phyloP scores from a whole-genome alignment of 805 yeast species.

The Candida dajiaensis region DNA sequence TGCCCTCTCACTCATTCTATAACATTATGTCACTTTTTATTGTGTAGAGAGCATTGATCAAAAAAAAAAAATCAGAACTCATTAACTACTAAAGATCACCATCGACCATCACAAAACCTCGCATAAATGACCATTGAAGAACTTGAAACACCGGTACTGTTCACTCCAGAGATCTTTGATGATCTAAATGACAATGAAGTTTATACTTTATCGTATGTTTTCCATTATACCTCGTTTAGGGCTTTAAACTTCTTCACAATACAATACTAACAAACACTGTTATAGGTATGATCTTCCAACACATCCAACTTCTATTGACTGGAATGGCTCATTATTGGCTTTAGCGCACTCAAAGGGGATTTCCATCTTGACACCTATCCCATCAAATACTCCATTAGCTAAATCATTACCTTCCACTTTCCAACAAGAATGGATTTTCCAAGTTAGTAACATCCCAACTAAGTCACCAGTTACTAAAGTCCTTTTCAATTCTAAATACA shows the following conservation, averaged over 20 bases:
- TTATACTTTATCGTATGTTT: constrained; percentile 10
- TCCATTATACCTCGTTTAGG: no score
- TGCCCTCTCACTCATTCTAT: no score
- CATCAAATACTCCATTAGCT: constrained; percentile 16
- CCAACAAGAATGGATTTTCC: constrained; percentile 24
- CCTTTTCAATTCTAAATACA: constrained; percentile 18
- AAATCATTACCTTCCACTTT: constrained; percentile 17
- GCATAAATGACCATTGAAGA: background rate
- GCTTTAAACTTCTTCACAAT: background rate
- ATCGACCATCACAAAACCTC: background rate
- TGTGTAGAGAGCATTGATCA: no score
- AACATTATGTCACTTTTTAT: no score
- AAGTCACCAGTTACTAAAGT: constrained; percentile 11
- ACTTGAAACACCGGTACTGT: constrained; percentile 14
- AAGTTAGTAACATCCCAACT: constrained; percentile 8
- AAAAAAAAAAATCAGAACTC: background rate
- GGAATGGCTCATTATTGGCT: constrained; percentile 21
- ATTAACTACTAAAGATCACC: background rate
- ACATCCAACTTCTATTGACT: constrained; percentile 14
- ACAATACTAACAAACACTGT: background rate
- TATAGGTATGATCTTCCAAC: constrained; percentile 17
- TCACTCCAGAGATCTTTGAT: constrained; percentile 21
- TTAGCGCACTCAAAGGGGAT: constrained; percentile 18
- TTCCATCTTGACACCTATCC: constrained; percentile 19
- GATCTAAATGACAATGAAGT: constrained; percentile 16